phyloP scores from a whole-genome alignment of 2,329 filamentous ascomycete species.

The Xylariomycetidae sp. region DNA sequence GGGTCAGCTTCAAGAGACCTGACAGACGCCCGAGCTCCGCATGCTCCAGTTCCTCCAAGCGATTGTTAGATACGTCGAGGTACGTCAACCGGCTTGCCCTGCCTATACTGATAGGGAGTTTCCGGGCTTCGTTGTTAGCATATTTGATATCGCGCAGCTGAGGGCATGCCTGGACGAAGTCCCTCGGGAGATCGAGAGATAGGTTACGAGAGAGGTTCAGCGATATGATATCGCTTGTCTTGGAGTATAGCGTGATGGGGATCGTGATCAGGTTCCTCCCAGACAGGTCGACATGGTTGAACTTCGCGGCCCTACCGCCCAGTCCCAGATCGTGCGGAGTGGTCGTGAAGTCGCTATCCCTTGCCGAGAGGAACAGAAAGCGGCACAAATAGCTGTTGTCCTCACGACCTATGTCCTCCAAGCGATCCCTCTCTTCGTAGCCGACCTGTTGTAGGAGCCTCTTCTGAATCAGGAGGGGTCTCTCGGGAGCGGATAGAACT shows the following conservation, averaged over 20 bases:
- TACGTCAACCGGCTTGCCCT: conserved; percentile 78
- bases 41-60: conserved; percentile 79
- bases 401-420: conserved; percentile 91
- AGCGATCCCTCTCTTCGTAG: conserved; percentile 77
- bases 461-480: conserved; percentile 89
- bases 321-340: conserved; percentile 76
- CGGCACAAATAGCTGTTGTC: conserved; percentile 97
- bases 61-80: conserved; percentile 92
- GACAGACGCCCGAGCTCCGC: conserved; percentile 73
- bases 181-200: conserved; percentile 85
- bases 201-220: conserved; percentile 91
- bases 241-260: conserved; percentile 88
- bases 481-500: conserved; percentile 72
- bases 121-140: conserved; percentile 87
- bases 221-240: conserved; percentile 87
- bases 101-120: conserved; percentile 77
- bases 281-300: conserved; percentile 88
- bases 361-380: conserved; percentile 88
- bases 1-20: conserved; percentile 79
- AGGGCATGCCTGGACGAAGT: conserved; percentile 92
- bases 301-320: conserved; percentile 76
- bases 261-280: conserved; percentile 91
- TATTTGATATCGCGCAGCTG: conserved; percentile 94
- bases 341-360: conserved; percentile 75
- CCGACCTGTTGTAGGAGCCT: conserved; percentile 85